These are phyloP conservation scores for Euphorbia peplus DNA, from an alignment of 345 rosid genomes.

Conservation along the genomic window DNA sequence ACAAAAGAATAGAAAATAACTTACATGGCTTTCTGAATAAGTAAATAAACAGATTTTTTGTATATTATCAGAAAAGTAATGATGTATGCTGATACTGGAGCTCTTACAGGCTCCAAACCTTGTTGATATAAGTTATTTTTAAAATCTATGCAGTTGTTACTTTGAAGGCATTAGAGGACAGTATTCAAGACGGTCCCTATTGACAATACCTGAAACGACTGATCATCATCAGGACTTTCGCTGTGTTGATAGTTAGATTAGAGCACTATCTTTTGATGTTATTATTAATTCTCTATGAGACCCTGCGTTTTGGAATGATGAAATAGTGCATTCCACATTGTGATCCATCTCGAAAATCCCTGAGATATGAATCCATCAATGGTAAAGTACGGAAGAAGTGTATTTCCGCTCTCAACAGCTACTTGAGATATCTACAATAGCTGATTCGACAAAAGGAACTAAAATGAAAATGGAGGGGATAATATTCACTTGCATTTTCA, in stretches of 20 bases:
- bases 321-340: slow-evolving; percentile 19
- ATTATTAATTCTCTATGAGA: slow-evolving; percentile 11
- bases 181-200: slow-evolving; percentile 42
- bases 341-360: slow-evolving; percentile 54
- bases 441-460: not conserved
- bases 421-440: not conserved
- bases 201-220: slow-evolving; percentile 47
- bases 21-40: not conserved
- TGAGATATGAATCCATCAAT: slow-evolving; percentile 62
- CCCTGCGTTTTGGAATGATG: slow-evolving; percentile 8
- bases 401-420: not conserved
- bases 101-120: slow-evolving; percentile 16
- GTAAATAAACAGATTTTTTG: not conserved
- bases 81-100: slow-evolving; percentile 17
- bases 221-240: slow-evolving; percentile 23
- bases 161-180: slow-evolving; percentile 35
- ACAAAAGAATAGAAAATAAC: not conserved
- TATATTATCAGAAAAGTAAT: slow-evolving; percentile 7
- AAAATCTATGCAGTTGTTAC: slow-evolving; percentile 15
- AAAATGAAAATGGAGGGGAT: not conserved
- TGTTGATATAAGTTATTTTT: slow-evolving; percentile 27
- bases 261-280: slow-evolving; percentile 5
- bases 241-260: slow-evolving; percentile 11
- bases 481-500: slow-evolving; percentile 45
- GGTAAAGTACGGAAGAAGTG: slow-evolving; percentile 50